Evolutionary conservation across 352 stramenopile genomes (phyloP).

Genomic region (Pythium utonaiense): DNA sequence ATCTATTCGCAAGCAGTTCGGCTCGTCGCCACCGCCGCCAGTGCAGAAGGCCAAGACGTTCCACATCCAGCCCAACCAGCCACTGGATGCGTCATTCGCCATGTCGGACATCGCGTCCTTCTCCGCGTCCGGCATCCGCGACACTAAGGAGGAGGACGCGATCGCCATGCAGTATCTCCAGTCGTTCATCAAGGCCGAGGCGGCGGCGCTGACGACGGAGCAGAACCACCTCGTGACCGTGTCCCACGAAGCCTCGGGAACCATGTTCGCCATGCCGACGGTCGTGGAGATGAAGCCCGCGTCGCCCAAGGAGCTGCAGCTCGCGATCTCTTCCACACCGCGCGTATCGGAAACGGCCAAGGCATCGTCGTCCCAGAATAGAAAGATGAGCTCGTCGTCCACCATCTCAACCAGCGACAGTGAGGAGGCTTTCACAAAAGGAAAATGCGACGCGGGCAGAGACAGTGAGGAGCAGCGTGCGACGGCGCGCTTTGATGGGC

Average conservation of each 20-base stretch:
- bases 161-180: slow-evolving; percentile 27
- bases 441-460: not conserved
- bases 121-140: slow-evolving; percentile 12
- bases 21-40: slow-evolving; percentile 7
- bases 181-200: slow-evolving; percentile 24
- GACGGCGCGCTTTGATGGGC: not conserved
- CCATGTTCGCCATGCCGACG: slow-evolving; percentile 7
- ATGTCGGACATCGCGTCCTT: slow-evolving; percentile 17
- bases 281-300: slow-evolving; percentile 24
- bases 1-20: slow-evolving; percentile 20
- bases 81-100: slow-evolving; percentile 17
- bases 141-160: slow-evolving; percentile 19
- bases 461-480: slow-evolving; percentile 11
- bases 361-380: slow-evolving; percentile 17
- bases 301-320: slow-evolving; percentile 18
- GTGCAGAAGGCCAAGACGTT: slow-evolving; percentile 13
- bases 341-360: slow-evolving; percentile 1
- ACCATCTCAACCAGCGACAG: slow-evolving; percentile 31
- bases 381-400: slow-evolving; percentile 27
- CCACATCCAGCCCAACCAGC: slow-evolving; percentile 5
- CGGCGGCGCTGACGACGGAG: not conserved
- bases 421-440: slow-evolving; percentile 10
- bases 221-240: slow-evolving; percentile 23
- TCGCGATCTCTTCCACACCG: slow-evolving; percentile 3
- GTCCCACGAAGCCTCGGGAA: slow-evolving; percentile 14